Evolutionary conservation across 139 green algal genomes (phyloP), one percentile per base, ranked within the genome.

Genomic region (Volvox africanus): DNA sequence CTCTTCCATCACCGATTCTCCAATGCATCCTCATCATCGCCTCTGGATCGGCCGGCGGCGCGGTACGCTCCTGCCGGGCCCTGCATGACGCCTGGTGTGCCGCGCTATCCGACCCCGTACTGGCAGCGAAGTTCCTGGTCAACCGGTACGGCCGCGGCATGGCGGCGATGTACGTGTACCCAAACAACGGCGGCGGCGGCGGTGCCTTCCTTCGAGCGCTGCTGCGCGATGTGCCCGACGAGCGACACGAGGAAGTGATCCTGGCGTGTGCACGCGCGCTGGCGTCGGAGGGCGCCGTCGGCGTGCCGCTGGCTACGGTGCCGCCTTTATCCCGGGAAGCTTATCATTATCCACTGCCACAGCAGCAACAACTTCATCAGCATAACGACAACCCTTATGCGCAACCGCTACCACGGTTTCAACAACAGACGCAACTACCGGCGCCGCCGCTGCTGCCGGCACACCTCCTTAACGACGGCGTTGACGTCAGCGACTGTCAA

Each of bases 41-140:
- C 22, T 35, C 82, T 0, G 22, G 55, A 12, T 36, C 82, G 26
- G 33, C 62, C 12, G 30, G 32, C 1, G 82, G 62, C 21, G 82
- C 82, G 1, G 65, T 75, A 19, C 32, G 33, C 20, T 75, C 82
- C 82, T 88, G 82, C 82, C 32, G 65, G 19, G 35, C 61, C 11
- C 82, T 88, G 21, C 82, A 62, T 67, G 82, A 88, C 33, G 82
- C 82, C 21, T 88, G 82, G 82, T 36, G 62, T 33, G 24, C 33
- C 35, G 82, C 82, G 21, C 62, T 88, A 14, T 21, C 62, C 6
- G 65, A 88, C 32, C 82, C 82, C 1, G 0, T 3, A 2, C 32
- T 79, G 0, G 33, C 65, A 22, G 82, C 82, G 1, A 71, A 62
- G 12, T 79, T 88, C 20, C 82, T 88, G 33, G 35, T 88, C 21